Evolutionary conservation across 2,329 filamentous ascomycete species (phyloP).

Genomic region (Xylariales sp.): DNA sequence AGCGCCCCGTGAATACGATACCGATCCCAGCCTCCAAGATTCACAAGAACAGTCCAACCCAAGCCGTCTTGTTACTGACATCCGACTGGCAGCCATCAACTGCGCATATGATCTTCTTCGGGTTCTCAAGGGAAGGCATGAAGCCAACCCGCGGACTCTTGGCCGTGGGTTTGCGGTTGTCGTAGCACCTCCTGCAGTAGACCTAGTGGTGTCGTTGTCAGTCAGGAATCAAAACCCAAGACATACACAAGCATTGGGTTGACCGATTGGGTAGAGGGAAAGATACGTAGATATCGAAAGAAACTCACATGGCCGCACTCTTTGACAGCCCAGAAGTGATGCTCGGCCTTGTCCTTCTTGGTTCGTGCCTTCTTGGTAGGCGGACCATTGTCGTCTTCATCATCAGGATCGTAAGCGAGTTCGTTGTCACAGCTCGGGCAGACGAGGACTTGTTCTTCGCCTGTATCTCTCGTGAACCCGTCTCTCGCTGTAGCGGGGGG

Average conservation of each 20-base stretch:
- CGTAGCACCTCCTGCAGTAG: conserved; percentile 58
- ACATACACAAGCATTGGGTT: no score
- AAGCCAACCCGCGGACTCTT: conserved; percentile 34
- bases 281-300: neutral
- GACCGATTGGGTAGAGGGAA: no score
- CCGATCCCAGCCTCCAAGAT: no score
- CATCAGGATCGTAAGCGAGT: conserved; percentile 64
- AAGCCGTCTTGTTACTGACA: conserved; percentile 48
- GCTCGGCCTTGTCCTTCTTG: conserved; percentile 57
- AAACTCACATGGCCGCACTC: conserved; percentile 79
- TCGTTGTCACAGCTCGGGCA: conserved; percentile 87
- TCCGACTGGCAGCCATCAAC: conserved; percentile 54
- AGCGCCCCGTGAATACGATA: no score
- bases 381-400: conserved; percentile 27
- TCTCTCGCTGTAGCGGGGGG: conserved; percentile 59
- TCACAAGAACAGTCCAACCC: conserved; percentile 59
- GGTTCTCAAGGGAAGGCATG: conserved; percentile 24
- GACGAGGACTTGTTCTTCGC: conserved; percentile 66
- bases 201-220: conserved; percentile 37
- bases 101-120: conserved; percentile 43
- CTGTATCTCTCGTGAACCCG: conserved; percentile 79
- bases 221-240: neutral
- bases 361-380: conserved; percentile 37
- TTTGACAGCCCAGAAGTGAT: conserved; percentile 90
- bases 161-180: conserved; percentile 43